Conservation (phyloP, 2,329 filamentous ascomycete genomes). For the Emergomyces pasteurianus region DNA sequence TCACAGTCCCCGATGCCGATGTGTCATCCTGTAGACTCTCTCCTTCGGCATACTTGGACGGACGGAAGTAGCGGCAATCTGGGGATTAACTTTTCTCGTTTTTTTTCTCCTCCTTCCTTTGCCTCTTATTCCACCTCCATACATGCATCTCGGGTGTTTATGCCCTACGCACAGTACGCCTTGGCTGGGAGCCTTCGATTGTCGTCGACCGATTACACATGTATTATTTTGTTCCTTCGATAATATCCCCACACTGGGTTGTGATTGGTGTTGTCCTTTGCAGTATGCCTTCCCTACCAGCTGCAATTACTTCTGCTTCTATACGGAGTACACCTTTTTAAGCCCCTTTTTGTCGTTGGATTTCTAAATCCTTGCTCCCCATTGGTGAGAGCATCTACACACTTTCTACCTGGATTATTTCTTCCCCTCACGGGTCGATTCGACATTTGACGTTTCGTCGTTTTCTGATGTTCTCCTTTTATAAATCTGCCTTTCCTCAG, state of each 20-base stretch:
- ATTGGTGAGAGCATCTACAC: neutral
- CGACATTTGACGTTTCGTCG: neutral
- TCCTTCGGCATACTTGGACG: neutral
- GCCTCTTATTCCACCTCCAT: neutral
- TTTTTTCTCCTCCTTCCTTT: neutral
- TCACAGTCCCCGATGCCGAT: constrained; percentile 49
- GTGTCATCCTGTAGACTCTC: constrained; percentile 45
- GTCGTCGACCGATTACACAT: neutral
- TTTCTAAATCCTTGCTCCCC: neutral
- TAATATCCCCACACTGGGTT: neutral
- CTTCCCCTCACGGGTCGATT: neutral
- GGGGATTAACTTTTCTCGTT: neutral
- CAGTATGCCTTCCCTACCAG: neutral
- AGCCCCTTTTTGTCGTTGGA: neutral
- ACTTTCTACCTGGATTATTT: neutral
- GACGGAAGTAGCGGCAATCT: neutral
- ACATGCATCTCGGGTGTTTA: neutral
- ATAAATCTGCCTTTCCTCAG: neutral
- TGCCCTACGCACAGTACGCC: neutral
- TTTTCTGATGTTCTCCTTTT: neutral
- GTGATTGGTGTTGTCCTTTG: neutral
- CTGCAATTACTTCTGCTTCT: neutral
- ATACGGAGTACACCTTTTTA: neutral
- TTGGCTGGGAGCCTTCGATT: neutral
- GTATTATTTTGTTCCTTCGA: neutral